Evolutionary conservation across 1,139 yeast species (phyloP), one percentile per base, ranked within the genome.

Genomic region (Lodderomyces oxycetoniae): DNA sequence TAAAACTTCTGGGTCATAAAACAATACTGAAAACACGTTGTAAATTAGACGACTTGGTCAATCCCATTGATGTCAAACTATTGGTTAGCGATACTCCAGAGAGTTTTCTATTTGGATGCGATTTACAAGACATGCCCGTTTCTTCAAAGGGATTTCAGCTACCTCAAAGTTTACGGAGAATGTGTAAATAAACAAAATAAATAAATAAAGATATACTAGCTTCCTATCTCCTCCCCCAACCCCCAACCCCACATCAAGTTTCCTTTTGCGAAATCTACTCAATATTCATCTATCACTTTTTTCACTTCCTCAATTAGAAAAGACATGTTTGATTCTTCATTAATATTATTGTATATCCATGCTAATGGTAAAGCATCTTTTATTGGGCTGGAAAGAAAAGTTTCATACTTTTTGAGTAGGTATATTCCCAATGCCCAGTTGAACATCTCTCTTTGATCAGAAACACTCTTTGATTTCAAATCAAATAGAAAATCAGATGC

Each of bases 401-500:
- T n/a, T n/a, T n/a, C n/a, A n/a, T n/a, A n/a, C n/a, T n/a, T n/a
- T n/a, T n/a, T n/a, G n/a, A n/a, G n/a, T n/a, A n/a, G n/a, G n/a
- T n/a, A n/a, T n/a, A 31, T 13, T 5, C 37, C 28, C 16, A 34
- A 30, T n/a, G 37, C 32, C 4, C 22, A 13, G 8, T 17, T 15
- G 14, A 29, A 13, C 16, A 11, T 19, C 2, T 10, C 17, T 4
- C 4, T 4, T 16, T 30, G 11, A 10, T 8, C 14, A 13, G 13
- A 19, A 2, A n/a, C n/a, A n/a, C n/a, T n/a, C n/a, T 12, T 11
- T 5, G 4, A 2, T 4, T 28, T 26, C 21, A 13, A 15, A 14
- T 38, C 38, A 19, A 49, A 55, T n/a, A 55, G 42, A n/a, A 71
- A 45, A 26, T 64, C 67, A 25, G 58, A 46, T 1, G 68, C 71